These are phyloP conservation scores for Pelagomonas calceolata DNA, from an alignment of 108 stramenopile species.

Conservation along the genomic window DNA sequence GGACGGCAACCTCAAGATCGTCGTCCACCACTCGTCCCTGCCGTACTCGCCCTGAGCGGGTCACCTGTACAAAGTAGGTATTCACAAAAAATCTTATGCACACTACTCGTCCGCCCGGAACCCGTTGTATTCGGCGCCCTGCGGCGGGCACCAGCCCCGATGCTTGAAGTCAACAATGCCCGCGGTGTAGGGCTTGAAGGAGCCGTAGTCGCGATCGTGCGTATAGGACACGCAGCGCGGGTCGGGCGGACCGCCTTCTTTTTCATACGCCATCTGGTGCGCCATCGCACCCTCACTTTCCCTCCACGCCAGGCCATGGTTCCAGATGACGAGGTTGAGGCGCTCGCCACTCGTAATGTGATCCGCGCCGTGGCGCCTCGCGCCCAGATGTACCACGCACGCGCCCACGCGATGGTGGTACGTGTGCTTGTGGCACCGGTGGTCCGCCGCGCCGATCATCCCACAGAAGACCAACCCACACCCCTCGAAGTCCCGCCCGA, in stretches of 20 bases:
- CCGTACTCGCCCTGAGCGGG: no score
- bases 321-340: conserved; percentile 36
- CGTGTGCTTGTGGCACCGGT: conserved; percentile 10
- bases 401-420: not conserved
- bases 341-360: conserved; percentile 26
- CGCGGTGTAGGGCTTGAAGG: not conserved
- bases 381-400: conserved; percentile 27
- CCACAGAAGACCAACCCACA: not conserved
- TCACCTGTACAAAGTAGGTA: no score
- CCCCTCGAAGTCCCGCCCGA: conserved; percentile 18
- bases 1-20: no score
- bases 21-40: no score
- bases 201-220: no score
- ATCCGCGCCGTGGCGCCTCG: conserved; percentile 36
- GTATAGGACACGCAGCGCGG: no score
- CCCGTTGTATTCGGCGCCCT: not conserved
- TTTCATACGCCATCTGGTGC: no score
- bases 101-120: not conserved
- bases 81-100: no score
- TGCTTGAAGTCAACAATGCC: not conserved
- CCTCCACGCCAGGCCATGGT: no score
- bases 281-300: no score
- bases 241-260: no score
- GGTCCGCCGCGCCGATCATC: conserved; percentile 23
- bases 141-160: not conserved